These are phyloP conservation scores for Scheffersomyces lignosus DNA, from an alignment of 805 yeast species.

Conservation along the genomic window DNA sequence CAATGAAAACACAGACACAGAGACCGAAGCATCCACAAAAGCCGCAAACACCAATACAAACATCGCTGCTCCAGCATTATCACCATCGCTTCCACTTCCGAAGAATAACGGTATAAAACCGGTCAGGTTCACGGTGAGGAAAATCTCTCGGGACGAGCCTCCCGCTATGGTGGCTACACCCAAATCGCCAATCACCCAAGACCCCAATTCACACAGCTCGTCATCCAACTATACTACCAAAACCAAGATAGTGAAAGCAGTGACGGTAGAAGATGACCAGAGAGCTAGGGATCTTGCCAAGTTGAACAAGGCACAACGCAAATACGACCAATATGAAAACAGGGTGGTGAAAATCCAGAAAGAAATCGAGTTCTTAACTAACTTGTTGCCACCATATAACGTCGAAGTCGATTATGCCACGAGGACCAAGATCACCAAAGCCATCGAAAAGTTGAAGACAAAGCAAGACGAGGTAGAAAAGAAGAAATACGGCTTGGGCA, in stretches of 20 bases:
- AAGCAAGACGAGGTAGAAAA: slow-evolving; percentile 43
- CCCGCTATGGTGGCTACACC: slow-evolving; percentile 19
- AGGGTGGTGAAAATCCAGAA: slow-evolving; percentile 39
- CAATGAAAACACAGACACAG: background rate
- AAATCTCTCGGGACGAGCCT: slow-evolving; percentile 31
- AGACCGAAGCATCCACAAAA: slow-evolving; percentile 1
- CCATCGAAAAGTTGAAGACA: slow-evolving; percentile 38
- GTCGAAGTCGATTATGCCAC: slow-evolving; percentile 45
- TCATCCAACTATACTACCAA: background rate
- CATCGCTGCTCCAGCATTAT: background rate
- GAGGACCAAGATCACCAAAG: slow-evolving; percentile 37
- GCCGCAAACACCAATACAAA: background rate
- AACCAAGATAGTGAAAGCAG: background rate
- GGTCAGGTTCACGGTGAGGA: slow-evolving; percentile 33
- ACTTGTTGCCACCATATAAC: slow-evolving; percentile 43
- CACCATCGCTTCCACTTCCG: background rate
- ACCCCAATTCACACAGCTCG: background rate
- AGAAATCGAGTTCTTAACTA: slow-evolving; percentile 38
- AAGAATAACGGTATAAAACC: slow-evolving; percentile 16
- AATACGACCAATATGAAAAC: slow-evolving; percentile 32
- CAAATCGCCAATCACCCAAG: background rate
- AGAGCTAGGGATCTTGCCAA: slow-evolving; percentile 7
- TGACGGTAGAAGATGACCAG: slow-evolving; percentile 2
- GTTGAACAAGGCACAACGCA: slow-evolving; percentile 26
- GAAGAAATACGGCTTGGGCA: slow-evolving; percentile 42